phyloP scores from a whole-genome alignment of 148 eudicot genomes.

The Rheum nobile region DNA sequence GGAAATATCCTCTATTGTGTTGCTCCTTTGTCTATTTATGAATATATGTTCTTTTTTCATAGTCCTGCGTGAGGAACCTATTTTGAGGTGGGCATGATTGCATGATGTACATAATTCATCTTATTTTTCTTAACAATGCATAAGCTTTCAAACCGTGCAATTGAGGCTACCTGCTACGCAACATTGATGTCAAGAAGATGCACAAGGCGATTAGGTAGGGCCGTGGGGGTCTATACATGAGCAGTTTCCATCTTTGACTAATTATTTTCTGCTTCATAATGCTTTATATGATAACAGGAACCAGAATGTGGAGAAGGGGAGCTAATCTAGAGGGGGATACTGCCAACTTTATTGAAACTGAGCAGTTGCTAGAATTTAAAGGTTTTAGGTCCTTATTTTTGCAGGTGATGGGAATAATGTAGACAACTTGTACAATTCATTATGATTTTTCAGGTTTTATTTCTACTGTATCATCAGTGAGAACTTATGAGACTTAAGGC shows the following conservation, averaged over 20 bases:
- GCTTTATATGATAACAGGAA: conserved; percentile 33
- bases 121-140: conserved; percentile 43
- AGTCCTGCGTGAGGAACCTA: neutral
- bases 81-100: neutral
- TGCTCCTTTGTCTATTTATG: neutral
- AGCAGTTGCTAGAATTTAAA: too few species aligned
- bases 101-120: neutral
- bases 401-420: conserved; percentile 39
- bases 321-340: too few species aligned
- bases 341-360: too few species aligned
- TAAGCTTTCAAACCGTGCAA: conserved; percentile 72
- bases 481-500: neutral
- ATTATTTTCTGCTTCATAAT: neutral
- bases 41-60: neutral
- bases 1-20: conserved; percentile 71
- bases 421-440: neutral
- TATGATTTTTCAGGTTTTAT: neutral
- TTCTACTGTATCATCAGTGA: neutral
- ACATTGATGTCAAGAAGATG: conserved; percentile 83
- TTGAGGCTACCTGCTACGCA: conserved; percentile 42
- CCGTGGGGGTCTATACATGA: conserved; percentile 9
- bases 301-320: too few species aligned
- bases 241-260: neutral
- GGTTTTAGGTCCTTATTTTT: conserved; percentile 63
- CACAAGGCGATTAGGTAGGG: conserved; percentile 89